Evolutionary conservation across 805 yeast species (phyloP), one percentile per base, ranked within the genome.

Genomic region (Millerago galiae): DNA sequence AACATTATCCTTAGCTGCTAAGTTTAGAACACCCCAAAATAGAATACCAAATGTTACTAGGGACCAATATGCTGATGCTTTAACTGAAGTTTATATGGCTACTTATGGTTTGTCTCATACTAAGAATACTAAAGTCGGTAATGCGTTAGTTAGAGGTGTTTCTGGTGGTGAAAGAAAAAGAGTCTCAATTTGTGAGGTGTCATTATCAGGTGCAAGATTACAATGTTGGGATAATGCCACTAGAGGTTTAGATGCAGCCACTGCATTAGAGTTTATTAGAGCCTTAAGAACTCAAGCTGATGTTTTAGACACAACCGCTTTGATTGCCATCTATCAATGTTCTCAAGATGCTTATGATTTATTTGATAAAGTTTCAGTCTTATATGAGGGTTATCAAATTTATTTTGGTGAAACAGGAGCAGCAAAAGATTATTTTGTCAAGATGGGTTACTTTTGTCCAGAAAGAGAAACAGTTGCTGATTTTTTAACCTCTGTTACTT

Each of bases 101-200:
- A 71, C 74, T 37, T 72, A 68, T 52, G 74, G 74, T 25, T 49
- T 62, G 21, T 48, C 55, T 6, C 84, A 80, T 57, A 77, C 82
- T 9, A 67, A 70, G 47, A 65, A 78, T 53, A 79, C 86, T 12
- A 67, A 75, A 40, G 84, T 79, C 35, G 85, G 86, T 53, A 72
- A 76, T 50, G 82, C 76, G 49, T 68, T 70, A 27, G 73, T 78
- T 24, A 69, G 83, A 56, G 86, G 86, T 59, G 77, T 80, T 32
- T 77, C 83, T 18, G 85, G 86, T 55, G 85, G 86, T 63, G 83
- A 79, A 61, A 65, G 85, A 49, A 79, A 79, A 58, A 74, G 85
- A 63, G 84, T 79, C 16, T 76, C 83, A 6, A 76, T 79, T 50
- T 82, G 82, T 7, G 85, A 79, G 61, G 81, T 71, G 21, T 49